Conservation (phyloP, 495 filamentous ascomycete genomes). For the Neurospora sp. region DNA sequence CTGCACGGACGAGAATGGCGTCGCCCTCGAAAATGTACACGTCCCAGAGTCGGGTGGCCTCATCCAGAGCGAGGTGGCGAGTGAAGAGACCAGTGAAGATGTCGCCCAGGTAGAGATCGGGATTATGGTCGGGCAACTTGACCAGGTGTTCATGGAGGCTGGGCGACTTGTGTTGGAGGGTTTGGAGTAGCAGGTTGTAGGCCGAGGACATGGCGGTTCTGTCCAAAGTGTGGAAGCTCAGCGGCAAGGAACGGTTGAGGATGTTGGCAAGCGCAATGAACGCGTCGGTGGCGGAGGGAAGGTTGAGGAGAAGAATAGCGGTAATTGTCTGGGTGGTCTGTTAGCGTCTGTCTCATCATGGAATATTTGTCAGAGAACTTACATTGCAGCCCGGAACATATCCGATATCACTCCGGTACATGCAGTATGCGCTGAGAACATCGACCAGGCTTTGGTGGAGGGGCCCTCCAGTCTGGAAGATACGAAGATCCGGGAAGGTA, state of each 20-base stretch:
- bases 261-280: slow-evolving; percentile 81
- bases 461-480: slow-evolving; percentile 71
- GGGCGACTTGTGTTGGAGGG: slow-evolving; percentile 61
- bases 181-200: slow-evolving; percentile 61
- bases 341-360: slow-evolving; percentile 10
- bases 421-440: slow-evolving; percentile 77
- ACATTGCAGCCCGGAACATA: slow-evolving; percentile 81
- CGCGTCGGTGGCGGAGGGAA: slow-evolving; percentile 57
- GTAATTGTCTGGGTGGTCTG: slow-evolving; percentile 54
- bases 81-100: slow-evolving; percentile 47
- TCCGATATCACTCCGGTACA: slow-evolving; percentile 91
- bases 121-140: slow-evolving; percentile 30
- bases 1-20: slow-evolving; percentile 64
- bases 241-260: slow-evolving; percentile 77
- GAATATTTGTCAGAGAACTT: slow-evolving; percentile 19
- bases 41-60: slow-evolving; percentile 77
- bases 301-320: slow-evolving; percentile 75
- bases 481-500: slow-evolving; percentile 71
- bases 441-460: slow-evolving; percentile 68
- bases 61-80: slow-evolving; percentile 52
- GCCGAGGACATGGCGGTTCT: slow-evolving; percentile 58
- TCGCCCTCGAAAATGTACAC: slow-evolving; percentile 94
- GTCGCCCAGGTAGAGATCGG: slow-evolving; percentile 39
- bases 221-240: slow-evolving; percentile 80
- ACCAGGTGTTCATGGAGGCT: slow-evolving; percentile 60